A percentile compares a stretch with the other conserved stretches of the same genome.
These are phyloP conservation scores for Neurospora sp. DNA, from an alignment of 495 filamentous ascomycete species.

Conservation along the genomic window DNA sequence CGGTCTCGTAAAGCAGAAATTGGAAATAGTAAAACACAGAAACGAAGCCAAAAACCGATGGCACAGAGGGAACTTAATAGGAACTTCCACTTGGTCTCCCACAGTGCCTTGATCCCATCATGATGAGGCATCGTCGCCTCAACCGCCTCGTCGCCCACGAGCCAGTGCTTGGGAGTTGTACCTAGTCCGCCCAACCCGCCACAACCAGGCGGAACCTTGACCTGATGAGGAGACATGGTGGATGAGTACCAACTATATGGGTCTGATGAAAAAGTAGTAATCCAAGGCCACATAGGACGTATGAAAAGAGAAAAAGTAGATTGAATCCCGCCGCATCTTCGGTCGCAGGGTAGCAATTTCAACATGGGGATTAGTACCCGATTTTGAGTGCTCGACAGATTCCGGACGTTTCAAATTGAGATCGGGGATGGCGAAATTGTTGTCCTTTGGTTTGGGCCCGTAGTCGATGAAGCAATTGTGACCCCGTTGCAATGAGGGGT, in stretches of 20 bases:
- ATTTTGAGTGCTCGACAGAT: too few species aligned
- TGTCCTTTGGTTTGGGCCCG: too few species aligned
- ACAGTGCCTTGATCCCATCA: constrained; percentile 60
- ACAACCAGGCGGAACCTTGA: neutral
- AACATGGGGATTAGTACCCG: too few species aligned
- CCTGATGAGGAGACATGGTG: constrained; percentile 19
- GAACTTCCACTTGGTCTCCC: constrained; percentile 74
- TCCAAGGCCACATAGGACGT: neutral
- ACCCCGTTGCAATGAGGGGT: too few species aligned
- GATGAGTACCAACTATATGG: neutral
- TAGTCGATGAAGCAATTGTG: too few species aligned
- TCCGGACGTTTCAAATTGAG: neutral
- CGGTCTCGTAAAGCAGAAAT: too few species aligned
- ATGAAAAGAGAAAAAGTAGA: neutral
- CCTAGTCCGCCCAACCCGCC: neutral
- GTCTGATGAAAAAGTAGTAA: neutral
- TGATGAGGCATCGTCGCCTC: constrained; percentile 48
- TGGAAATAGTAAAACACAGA: too few species aligned
- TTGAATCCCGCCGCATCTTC: too few species aligned
- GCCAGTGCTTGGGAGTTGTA: constrained; percentile 15
- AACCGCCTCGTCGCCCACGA: constrained; percentile 32
- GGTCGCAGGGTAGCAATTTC: too few species aligned
- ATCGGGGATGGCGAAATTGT: too few species aligned
- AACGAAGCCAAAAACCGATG: neutral
- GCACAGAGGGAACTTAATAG: constrained; percentile 33